Evolutionary conservation across 2,329 filamentous ascomycete genomes (phyloP), one percentile per base, ranked within the genome.

Genomic region (Neonectria hederae): DNA sequence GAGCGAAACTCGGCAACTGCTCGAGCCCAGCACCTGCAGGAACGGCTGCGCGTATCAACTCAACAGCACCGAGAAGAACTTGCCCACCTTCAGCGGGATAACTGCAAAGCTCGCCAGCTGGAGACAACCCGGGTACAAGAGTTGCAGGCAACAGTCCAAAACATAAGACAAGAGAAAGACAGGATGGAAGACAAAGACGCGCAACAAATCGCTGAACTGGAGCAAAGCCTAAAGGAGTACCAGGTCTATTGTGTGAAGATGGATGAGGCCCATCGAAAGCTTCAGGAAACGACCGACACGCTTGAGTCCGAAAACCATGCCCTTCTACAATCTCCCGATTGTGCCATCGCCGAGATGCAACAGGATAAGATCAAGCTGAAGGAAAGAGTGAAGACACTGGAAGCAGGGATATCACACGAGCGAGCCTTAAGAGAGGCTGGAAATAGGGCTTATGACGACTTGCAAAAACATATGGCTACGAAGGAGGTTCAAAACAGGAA

Each of bases 151-250:
- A 45, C 10, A 10, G 5, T 60, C n/a, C 14, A 26, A 2, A 17
- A 6, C 13, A 13, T 54, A 11, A 45, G 17, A 9, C 38, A 46
- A 40, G 49, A 60, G n/a, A 38, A 48, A 14, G 32, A 19, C 11
- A 53, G 4, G 8, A 1, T 24, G 9, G 49, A 54, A 19, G n/a
- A 24, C 14, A 35, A 28, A 14, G 7, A 24, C 40, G 26, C 24
- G 26, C 14, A 30, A 4, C 30, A 43, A 14, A 42, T 54, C 13
- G 11, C 17, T 5, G 52, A 43, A 8, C 52, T 54, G 5, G 14
- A 54, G 17, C 24, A 45, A 52, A 32, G 38, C 9, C 17, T 54
- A 7, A 54, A 54, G 24, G 57, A 60, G 6, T 60, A 60, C 13
- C 57, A 54, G 11, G 48, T 54, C 2, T 46, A 32, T 4, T 60